phyloP scores from a whole-genome alignment of 75 land plant genomes.

The Selaginella moellendorffii region DNA sequence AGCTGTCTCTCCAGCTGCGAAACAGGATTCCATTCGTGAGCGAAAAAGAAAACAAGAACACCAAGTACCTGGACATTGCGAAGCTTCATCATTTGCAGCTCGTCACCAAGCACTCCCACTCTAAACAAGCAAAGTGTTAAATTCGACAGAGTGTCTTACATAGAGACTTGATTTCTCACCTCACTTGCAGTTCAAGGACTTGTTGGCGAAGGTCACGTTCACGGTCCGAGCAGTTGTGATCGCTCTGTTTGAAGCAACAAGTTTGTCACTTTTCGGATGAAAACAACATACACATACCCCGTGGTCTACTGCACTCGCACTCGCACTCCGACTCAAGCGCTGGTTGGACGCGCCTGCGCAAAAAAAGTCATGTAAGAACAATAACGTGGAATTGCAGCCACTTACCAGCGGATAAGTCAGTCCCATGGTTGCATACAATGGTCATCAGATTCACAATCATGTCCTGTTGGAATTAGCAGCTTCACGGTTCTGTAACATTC shows the following conservation, averaged over 20 bases:
- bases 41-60: too few relatives aligned
- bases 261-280: neutral
- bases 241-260: neutral
- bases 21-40: too few relatives aligned
- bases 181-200: conserved; percentile 28
- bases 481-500: neutral
- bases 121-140: conserved; percentile 10
- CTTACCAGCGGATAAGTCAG: neutral
- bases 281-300: neutral
- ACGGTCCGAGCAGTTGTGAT: conserved; percentile 16
- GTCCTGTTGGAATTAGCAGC: neutral
- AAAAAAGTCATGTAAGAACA: neutral
- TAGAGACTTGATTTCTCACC: conserved; percentile 12
- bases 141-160: neutral
- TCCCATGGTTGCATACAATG: neutral
- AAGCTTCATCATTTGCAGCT: conserved; percentile 25
- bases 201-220: conserved; percentile 28
- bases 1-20: conserved; percentile 21
- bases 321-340: neutral
- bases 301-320: neutral
- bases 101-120: conserved; percentile 19
- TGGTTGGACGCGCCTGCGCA: neutral
- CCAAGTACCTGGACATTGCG: conserved; percentile 23
- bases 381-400: neutral
- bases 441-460: neutral